phyloP scores from a whole-genome alignment of 2,329 filamentous ascomycete genomes.

The Furcasterigmium furcatum region DNA sequence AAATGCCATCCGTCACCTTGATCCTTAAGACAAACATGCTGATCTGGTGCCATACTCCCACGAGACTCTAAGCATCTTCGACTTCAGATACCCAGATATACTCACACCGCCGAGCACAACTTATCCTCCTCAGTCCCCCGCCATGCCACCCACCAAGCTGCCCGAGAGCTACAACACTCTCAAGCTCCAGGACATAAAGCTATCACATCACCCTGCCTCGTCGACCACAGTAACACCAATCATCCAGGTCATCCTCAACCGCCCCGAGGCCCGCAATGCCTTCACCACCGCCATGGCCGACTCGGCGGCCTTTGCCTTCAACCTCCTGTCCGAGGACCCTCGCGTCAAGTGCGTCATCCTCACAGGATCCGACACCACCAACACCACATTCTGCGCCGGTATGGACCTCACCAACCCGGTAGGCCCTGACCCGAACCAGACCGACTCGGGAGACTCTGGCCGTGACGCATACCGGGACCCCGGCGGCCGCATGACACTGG shows the following conservation, averaged over 20 bases:
- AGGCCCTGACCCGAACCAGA: conserved; percentile 1
- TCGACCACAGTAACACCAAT: conserved; percentile 57
- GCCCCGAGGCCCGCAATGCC: conserved; percentile 65
- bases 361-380: conserved; percentile 44
- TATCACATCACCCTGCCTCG: conserved; percentile 45
- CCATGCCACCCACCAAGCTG: conserved; percentile 8
- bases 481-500: conserved; percentile 50
- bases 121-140: too few species aligned
- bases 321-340: conserved; percentile 46
- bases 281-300: conserved; percentile 63
- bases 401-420: conserved; percentile 46
- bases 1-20: too few species aligned
- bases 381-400: conserved; percentile 55
- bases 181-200: conserved; percentile 37
- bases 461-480: conserved; percentile 39
- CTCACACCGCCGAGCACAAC: too few species aligned
- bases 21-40: too few species aligned
- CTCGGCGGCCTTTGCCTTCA: conserved; percentile 55
- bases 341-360: conserved; percentile 54
- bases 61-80: too few species aligned
- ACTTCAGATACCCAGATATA: too few species aligned
- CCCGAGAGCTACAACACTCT: conserved; percentile 37
- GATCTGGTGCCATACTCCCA: too few species aligned
- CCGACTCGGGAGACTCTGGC: background rate
- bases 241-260: conserved; percentile 61